phyloP scores from a whole-genome alignment of 2,329 filamentous ascomycete genomes.

The Xylariaceae sp. region DNA sequence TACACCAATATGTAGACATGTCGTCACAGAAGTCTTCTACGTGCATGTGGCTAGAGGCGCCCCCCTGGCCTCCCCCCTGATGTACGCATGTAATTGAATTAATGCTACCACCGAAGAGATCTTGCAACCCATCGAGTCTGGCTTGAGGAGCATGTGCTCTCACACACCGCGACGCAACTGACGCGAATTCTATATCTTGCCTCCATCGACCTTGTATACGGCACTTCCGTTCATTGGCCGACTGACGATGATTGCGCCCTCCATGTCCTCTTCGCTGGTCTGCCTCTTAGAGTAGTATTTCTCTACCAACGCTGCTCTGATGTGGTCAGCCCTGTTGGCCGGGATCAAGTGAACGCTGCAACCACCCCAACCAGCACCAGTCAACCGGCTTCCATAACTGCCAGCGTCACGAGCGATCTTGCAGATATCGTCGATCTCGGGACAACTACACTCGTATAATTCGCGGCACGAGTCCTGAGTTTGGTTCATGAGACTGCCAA shows the following conservation, averaged over 20 bases:
- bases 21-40: no score
- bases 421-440: constrained; percentile 89
- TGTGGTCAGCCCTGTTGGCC: constrained; percentile 71
- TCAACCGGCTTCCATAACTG: constrained; percentile 79
- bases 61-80: no score
- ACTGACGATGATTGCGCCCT: constrained; percentile 81
- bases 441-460: constrained; percentile 85
- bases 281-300: constrained; percentile 75
- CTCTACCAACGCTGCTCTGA: constrained; percentile 71
- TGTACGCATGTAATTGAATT: no score
- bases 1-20: no score
- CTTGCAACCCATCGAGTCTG: no score
- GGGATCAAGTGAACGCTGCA: constrained; percentile 93
- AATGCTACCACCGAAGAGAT: no score
- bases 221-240: constrained; percentile 74
- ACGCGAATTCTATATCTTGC: constrained; percentile 24
- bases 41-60: no score
- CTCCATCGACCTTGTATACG: constrained; percentile 37
- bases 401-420: constrained; percentile 72
- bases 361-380: constrained; percentile 94
- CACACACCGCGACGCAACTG: no score
- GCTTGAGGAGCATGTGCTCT: no score
- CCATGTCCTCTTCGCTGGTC: constrained; percentile 66
- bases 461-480: constrained; percentile 86
- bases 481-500: constrained; percentile 82